phyloP scores from a whole-genome alignment of 2,329 filamentous ascomycete genomes.

The Colletotrichum phormii region DNA sequence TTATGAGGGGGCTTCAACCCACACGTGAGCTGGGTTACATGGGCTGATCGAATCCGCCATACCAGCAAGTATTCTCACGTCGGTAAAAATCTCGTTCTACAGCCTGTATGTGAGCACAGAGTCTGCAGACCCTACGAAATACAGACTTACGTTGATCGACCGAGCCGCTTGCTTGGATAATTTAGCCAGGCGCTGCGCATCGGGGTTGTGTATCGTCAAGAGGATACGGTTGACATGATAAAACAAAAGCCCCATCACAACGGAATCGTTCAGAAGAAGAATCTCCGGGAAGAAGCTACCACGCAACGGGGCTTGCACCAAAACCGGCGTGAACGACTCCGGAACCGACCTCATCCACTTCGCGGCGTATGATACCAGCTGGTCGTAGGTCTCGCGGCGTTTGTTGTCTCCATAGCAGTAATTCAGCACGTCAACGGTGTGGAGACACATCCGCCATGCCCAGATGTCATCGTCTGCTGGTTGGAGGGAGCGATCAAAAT shows the following conservation, averaged over 20 bases:
- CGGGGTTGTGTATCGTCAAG: slow-evolving; percentile 44
- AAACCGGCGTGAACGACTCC: slow-evolving; percentile 42
- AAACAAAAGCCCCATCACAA: slow-evolving; percentile 43
- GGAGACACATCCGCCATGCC: slow-evolving; percentile 41
- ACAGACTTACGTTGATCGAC: slow-evolving; percentile 38
- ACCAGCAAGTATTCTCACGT: slow-evolving; percentile 15
- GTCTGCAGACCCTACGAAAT: slow-evolving; percentile 30
- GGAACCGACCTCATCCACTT: slow-evolving; percentile 42
- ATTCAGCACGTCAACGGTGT: slow-evolving; percentile 39
- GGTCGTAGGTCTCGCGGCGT: slow-evolving; percentile 37
- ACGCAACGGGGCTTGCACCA: slow-evolving; percentile 4
- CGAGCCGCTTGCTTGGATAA: not conserved
- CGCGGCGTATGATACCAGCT: slow-evolving; percentile 37
- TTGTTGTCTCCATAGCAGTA: slow-evolving; percentile 42
- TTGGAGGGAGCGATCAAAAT: not conserved
- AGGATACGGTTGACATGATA: slow-evolving; percentile 43
- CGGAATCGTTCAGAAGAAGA: slow-evolving; percentile 39
- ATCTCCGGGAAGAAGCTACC: slow-evolving; percentile 2
- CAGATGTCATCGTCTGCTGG: slow-evolving; percentile 12
- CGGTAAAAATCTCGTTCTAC: slow-evolving; percentile 6
- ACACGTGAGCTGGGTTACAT: slow-evolving; percentile 15
- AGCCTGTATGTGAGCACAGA: not conserved
- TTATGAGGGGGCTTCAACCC: not conserved
- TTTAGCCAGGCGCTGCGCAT: slow-evolving; percentile 40
- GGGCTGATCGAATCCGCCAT: slow-evolving; percentile 6